Percentiles rank a stretch among this genome's conserved stretches.
Conservation (phyloP, 495 filamentous ascomycete species). For the Acidomyces sp. region DNA sequence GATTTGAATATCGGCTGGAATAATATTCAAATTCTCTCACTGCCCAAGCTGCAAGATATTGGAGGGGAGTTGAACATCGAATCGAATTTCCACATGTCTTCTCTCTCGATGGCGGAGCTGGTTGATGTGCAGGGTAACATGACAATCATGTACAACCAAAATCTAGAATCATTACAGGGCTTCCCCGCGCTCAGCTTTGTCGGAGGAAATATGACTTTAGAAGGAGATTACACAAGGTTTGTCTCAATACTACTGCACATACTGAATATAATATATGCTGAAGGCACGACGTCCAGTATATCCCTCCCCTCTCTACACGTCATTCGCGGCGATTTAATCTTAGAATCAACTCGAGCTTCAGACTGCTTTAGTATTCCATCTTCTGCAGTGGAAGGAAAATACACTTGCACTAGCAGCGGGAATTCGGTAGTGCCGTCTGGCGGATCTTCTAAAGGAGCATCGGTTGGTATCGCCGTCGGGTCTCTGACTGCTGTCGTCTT, state of each 20-base stretch:
- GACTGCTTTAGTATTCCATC: not conserved
- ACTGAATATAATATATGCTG: no score
- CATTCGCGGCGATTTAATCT: not conserved
- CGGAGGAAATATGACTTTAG: not conserved
- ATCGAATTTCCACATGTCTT: not conserved
- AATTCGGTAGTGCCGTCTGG: no score
- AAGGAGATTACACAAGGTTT: conserved; percentile 3
- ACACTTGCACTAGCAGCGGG: no score
- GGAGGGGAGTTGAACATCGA: not conserved
- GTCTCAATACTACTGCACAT: no score
- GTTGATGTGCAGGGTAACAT: conserved; percentile 6
- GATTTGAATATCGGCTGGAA: conserved; percentile 4
- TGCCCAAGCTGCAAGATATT: conserved; percentile 1
- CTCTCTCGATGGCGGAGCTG: not conserved
- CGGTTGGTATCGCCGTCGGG: no score
- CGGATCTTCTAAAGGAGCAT: no score
- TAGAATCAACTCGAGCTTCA: not conserved
- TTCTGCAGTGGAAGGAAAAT: not conserved
- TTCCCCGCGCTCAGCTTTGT: not conserved
- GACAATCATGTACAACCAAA: not conserved
- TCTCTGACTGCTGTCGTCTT: no score
- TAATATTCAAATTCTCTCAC: not conserved
- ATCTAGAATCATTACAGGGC: not conserved
- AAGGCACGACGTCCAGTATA: no score
- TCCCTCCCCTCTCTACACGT: not conserved